Evolutionary conservation across 2,329 filamentous ascomycete species (phyloP), one percentile per base, ranked within the genome.

Genomic region (Chrysoporthe austroafricana): DNA sequence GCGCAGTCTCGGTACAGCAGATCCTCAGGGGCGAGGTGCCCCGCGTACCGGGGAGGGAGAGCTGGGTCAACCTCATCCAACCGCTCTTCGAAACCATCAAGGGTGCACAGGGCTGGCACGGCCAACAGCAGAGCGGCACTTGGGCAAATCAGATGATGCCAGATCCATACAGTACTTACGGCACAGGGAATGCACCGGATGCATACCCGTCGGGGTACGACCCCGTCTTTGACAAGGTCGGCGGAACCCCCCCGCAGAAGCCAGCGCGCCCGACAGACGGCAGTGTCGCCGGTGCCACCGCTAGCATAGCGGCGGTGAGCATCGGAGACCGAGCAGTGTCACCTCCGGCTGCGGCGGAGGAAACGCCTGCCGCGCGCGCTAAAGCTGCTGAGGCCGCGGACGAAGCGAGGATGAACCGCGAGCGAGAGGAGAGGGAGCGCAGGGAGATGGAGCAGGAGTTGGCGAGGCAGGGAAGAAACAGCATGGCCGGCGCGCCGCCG

Each of bases 11-110:
- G 0, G 83, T 82, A 0, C 77, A 81, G 34, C 78, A 79, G 69
- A 86, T 87, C 64, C 75, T 87, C 14, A 77, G 75, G 3, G 84
- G 83, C 34, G 79, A 83, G 52, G 80, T 84, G 0, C 73, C 76
- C 0, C 62, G 71, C 7, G 70, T 70, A 9, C 69, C 72, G 18
- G 66, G 72, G 32, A 56, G 66, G 13, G 70, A 70, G 8, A 63
- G 73, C 70, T 80, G 79, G 79, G 76, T 77, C 4, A 72, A 73
- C 4, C 74, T 73, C 2, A 77, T 74, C 48, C 72, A 72, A 62
- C 73, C 73, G 3, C 71, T 82, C 26, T 72, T 76, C 18, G 78
- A 79, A 36, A 76, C 79, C 1, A 69, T 82, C 16, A 76, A 74
- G 62, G 76, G 73, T 3, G 79, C 78, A 1, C 78, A 81, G 72